A percentile compares a stretch with the other conserved stretches of the same genome.
Evolutionary conservation across 1,139 yeast species (phyloP).

Genomic region (Pichia sorboxylosa): DNA sequence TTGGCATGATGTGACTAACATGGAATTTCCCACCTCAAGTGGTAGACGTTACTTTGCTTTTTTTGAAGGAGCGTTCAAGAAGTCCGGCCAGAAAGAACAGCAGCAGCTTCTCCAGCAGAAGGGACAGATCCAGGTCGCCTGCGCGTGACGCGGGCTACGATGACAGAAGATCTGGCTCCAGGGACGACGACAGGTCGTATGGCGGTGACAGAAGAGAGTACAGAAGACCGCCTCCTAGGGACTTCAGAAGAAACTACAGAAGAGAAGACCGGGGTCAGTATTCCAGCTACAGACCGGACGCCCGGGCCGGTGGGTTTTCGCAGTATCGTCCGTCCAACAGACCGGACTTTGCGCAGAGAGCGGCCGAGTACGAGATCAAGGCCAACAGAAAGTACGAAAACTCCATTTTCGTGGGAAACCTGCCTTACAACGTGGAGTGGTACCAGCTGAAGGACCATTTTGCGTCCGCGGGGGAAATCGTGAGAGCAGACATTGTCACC

Average conservation of each 20-base stretch:
- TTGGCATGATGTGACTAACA: too few species aligned
- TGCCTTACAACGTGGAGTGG: conserved; percentile 55
- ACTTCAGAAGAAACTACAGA: background rate
- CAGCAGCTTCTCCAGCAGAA: conserved; percentile 14
- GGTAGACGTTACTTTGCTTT: too few species aligned
- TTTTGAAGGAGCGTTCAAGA: conserved; percentile 24
- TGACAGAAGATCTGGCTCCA: conserved; percentile 13
- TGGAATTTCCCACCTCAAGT: too few species aligned
- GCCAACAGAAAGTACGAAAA: conserved; percentile 55
- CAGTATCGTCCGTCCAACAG: background rate
- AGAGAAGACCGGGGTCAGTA: conserved; percentile 1
- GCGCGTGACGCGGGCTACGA: conserved; percentile 16
- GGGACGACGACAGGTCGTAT: background rate
- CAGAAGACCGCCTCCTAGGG: background rate
- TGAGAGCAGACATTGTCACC: conserved; percentile 81
- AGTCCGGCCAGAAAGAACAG: conserved; percentile 25
- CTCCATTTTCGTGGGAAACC: conserved; percentile 62
- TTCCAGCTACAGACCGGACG: conserved; percentile 10
- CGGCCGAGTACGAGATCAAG: conserved; percentile 20
- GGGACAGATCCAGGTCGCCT: conserved; percentile 23
- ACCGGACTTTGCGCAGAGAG: conserved; percentile 12
- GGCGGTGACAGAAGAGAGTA: background rate
- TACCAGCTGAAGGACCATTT: conserved; percentile 51
- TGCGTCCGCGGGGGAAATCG: conserved; percentile 54
- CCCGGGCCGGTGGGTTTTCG: conserved; percentile 8